Percentiles rank a stretch among this genome's conserved stretches.
Conservation (phyloP, 2,329 filamentous ascomycete species). For the Cytospora piceae region DNA sequence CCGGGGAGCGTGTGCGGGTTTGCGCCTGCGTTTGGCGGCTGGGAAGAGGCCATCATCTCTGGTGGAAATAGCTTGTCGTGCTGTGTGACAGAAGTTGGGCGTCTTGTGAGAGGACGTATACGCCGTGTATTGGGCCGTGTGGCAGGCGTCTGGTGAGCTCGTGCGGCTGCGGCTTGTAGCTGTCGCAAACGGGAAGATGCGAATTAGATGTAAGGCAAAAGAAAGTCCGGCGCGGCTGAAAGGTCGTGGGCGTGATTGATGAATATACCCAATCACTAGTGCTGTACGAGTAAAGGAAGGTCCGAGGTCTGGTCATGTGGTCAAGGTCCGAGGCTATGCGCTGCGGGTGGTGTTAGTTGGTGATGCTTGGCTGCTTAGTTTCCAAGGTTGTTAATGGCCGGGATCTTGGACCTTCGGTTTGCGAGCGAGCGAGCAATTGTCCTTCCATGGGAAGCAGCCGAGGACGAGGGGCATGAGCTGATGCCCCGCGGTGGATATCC, state of each 20-base stretch:
- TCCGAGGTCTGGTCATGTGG: neutral
- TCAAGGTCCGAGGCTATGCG: no score
- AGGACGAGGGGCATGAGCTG: conserved; percentile 18
- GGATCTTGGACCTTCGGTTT: conserved; percentile 13
- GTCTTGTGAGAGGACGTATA: neutral
- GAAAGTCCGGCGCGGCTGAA: neutral
- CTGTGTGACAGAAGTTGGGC: neutral
- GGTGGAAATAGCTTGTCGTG: neutral
- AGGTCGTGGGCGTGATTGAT: neutral
- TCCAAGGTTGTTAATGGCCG: neutral
- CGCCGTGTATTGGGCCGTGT: neutral
- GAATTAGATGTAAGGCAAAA: neutral
- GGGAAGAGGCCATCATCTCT: neutral
- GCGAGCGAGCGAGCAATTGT: conserved; percentile 20
- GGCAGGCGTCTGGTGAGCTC: neutral
- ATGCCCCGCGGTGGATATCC: conserved; percentile 20
- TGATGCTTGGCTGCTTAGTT: no score
- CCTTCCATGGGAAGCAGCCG: conserved; percentile 4
- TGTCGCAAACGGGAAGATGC: neutral
- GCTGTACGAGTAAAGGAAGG: neutral
- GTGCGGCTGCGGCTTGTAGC: neutral
- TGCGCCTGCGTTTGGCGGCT: neutral
- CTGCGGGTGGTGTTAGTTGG: no score
- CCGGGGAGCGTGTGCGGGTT: conserved; percentile 54
- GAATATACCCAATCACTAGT: neutral